Evolutionary conservation across 495 filamentous ascomycete genomes (phyloP), one percentile per base, ranked within the genome.

Genomic region (Parathielavia appendiculata): DNA sequence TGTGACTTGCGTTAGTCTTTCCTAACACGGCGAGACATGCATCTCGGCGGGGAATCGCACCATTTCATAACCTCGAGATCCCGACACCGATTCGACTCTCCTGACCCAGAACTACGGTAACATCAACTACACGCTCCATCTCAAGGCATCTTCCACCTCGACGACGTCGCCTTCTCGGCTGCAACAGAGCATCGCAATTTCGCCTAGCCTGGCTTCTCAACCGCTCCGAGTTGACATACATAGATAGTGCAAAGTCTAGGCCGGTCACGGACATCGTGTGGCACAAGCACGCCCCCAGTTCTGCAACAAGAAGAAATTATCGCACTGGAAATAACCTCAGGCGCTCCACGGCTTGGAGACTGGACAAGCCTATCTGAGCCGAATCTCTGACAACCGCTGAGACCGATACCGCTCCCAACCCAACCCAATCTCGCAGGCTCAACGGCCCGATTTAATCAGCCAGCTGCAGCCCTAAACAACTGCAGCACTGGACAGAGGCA

Each of bases 11-110:
- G 46, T 57, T 8, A 41, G 20, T 9, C 20, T 39, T 58, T 52
- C 56, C 56, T 10, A 40, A 53, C 49, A 12, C 48, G 41, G 49
- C 22, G 41, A 58, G 40, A 58, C 56, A 52, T 53, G 49, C 56
- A 58, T 12, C 20, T 17, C 43, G n/a, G 56, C 56, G 47, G 48
- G 56, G 48, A 50, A 19, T 57, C 40, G 49, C 54, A 16, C 32
- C 19, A 14, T 40, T 51, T 20, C 5, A 30, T 16, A 22, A 22
- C 34, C 13, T 30, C 23, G 2, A 30, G 26, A 3, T 5, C 35
- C 51, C 14, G 23, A 34, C 26, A 30, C 39, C 11, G 23, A 32
- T 17, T 43, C 26, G 39, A 39, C 20, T 34, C 14, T 16, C n/a
- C 14, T n/a, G 54, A 40, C 54, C 56, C 47, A 43, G 36, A 32